Evolutionary conservation across 2,329 filamentous ascomycete species (phyloP).

Genomic region (Neurospora sp.): DNA sequence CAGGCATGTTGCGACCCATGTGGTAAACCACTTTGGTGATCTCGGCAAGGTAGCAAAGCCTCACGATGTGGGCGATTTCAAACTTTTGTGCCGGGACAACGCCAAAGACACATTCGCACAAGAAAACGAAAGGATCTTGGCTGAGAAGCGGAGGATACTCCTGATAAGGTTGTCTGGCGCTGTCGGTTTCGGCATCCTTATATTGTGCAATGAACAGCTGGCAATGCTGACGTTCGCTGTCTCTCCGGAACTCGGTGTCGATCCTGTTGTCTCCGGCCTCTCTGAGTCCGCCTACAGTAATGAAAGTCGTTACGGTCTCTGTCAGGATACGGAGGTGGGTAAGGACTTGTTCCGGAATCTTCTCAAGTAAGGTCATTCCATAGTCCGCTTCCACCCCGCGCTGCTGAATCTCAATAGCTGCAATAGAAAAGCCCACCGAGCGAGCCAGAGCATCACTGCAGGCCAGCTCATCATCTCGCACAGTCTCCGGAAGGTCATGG

Average conservation of each 20-base stretch:
- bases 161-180: conserved; percentile 32
- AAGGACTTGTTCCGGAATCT: conserved; percentile 71
- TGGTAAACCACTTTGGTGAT: conserved; percentile 69
- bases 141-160: conserved; percentile 49
- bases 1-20: conserved; percentile 44
- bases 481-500: conserved; percentile 23
- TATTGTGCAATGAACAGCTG: conserved; percentile 62
- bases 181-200: conserved; percentile 31
- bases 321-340: conserved; percentile 81
- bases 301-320: conserved; percentile 80
- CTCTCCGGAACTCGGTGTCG: conserved; percentile 54
- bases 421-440: conserved; percentile 73
- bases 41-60: conserved; percentile 83
- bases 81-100: conserved; percentile 57
- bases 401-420: conserved; percentile 83
- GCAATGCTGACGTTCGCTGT: conserved; percentile 62
- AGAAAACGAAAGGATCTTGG: conserved; percentile 67
- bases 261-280: conserved; percentile 50
- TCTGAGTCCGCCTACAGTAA: conserved; percentile 63
- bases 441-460: conserved; percentile 51
- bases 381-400: conserved; percentile 68
- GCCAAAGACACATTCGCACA: conserved; percentile 68
- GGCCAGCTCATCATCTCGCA: conserved; percentile 32
- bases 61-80: conserved; percentile 69
- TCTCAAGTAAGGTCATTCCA: conserved; percentile 68